phyloP scores from a whole-genome alignment of 306 rosid species.

The Senna tora region DNA sequence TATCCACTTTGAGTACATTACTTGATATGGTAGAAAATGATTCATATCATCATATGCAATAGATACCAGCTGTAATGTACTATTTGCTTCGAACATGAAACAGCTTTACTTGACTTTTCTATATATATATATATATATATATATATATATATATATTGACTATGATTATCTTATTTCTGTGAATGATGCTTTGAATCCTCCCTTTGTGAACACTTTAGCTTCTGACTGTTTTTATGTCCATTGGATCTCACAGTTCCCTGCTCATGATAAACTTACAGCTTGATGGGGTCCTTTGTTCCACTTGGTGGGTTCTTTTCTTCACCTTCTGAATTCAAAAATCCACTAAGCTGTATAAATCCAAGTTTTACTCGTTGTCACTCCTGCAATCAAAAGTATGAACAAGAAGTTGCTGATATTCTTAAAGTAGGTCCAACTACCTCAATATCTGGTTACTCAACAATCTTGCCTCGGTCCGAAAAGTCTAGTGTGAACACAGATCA shows the following conservation, averaged over 20 bases:
- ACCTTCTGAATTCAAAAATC: conserved; percentile 58
- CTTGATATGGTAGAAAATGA: background rate
- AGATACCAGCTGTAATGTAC: background rate
- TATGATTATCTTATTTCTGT: conserved; percentile 21
- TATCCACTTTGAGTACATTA: background rate
- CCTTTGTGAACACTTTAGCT: conserved; percentile 43
- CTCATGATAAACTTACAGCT: conserved; percentile 86
- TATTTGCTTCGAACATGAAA: conserved; percentile 13
- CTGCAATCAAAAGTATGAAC: conserved; percentile 80
- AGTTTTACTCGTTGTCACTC: conserved; percentile 59
- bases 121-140: background rate
- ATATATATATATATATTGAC: background rate
- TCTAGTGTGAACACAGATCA: conserved; percentile 47
- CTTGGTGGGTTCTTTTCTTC: conserved; percentile 90
- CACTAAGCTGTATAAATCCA: conserved; percentile 45
- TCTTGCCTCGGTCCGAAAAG: conserved; percentile 62
- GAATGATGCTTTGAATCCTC: conserved; percentile 31
- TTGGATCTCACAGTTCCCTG: conserved; percentile 76
- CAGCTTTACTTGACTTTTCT: background rate
- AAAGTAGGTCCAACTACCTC: conserved; percentile 52
- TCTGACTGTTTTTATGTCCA: conserved; percentile 55
- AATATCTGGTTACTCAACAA: conserved; percentile 47
- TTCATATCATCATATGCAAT: background rate
- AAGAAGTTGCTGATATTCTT: conserved; percentile 66
- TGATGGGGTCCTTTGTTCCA: conserved; percentile 95